phyloP scores from a whole-genome alignment of 768 basidiomycete species.

The Leccinum disarticulatum region DNA sequence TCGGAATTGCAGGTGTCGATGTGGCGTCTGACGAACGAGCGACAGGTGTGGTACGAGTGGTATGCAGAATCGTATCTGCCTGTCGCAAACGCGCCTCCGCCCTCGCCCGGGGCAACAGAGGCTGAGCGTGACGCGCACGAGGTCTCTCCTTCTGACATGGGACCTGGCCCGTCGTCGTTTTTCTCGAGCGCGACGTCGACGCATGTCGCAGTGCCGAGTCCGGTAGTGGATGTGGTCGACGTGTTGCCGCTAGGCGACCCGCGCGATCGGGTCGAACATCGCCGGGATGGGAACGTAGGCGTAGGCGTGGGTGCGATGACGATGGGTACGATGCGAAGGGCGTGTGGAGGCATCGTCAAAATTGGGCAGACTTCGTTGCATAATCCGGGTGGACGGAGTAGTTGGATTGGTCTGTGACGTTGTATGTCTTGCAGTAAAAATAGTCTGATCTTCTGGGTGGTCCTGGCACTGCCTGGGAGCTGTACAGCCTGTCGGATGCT shows the following conservation, averaged over 20 bases:
- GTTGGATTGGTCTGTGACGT: slow-evolving; percentile 82
- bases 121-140: background rate
- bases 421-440: background rate
- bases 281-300: slow-evolving; percentile 4
- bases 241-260: slow-evolving; percentile 27
- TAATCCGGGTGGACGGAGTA: slow-evolving; percentile 86
- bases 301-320: background rate
- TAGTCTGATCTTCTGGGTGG: too few relatives aligned
- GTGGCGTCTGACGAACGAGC: slow-evolving; percentile 89
- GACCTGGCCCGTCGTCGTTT: slow-evolving; percentile 14
- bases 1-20: slow-evolving; percentile 91
- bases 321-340: slow-evolving; percentile 37
- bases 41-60: slow-evolving; percentile 99
- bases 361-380: slow-evolving; percentile 94
- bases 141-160: background rate
- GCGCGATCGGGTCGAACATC: slow-evolving; percentile 9
- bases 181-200: slow-evolving; percentile 28
- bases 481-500: too few relatives aligned
- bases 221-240: slow-evolving; percentile 68
- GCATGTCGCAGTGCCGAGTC: slow-evolving; percentile 51
- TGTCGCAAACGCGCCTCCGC: slow-evolving; percentile 39
- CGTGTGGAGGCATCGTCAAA: slow-evolving; percentile 56
- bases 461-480: too few relatives aligned
- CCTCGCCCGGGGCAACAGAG: background rate
- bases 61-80: slow-evolving; percentile 90